Evolutionary conservation across 441 rosid species (phyloP), one percentile per base, ranked within the genome.

Genomic region (Isatis lusitanica): DNA sequence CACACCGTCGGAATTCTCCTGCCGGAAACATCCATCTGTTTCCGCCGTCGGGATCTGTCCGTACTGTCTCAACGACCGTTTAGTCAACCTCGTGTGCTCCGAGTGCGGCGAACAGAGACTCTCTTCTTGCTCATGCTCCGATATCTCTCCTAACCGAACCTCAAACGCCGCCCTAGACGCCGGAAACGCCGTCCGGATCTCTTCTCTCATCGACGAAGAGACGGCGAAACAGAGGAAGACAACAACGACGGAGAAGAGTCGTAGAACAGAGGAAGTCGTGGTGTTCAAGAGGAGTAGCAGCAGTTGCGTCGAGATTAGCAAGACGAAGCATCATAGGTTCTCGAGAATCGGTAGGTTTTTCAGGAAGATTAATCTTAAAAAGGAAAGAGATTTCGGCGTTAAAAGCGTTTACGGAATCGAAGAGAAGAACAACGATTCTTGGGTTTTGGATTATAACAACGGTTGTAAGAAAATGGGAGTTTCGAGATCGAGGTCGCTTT

Each of bases 81-180:
- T 95, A 63, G 76, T 87, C 28, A 88, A 78, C 65, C 84, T 95
- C 70, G 96, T 95, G 0, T 95, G 99, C 57, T 88, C 98, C 0
- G 96, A 93, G 64, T 95, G 99, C 50, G 98, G 99, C 5, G 99
- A 93, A 63, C 99, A 93, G 48, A 79, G 99, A 15, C 86, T 91
- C 33, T 95, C 99, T 38, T 94, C 98, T 11, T 95, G 98, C 36
- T 93, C 97, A 9, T 95, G 97, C 85, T 93, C 97, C 7, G 81
- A 80, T 73, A 73, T 87, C 87, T 87, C 94, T 28, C 84, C 94
- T 57, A 83, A 85, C 43, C 89, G 87, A 5, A 83, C 74, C 53
- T 90, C 94, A 1, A 90, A 94, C 26, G 79, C 86, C 87, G 50
- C 82, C 28, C 87, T 73, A 44, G 99, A 89, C 13, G 85, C 79